Base-by-base conservation (phyloP, 2,329 filamentous ascomycete genomes). In the Fusarium papillatum region DNA sequence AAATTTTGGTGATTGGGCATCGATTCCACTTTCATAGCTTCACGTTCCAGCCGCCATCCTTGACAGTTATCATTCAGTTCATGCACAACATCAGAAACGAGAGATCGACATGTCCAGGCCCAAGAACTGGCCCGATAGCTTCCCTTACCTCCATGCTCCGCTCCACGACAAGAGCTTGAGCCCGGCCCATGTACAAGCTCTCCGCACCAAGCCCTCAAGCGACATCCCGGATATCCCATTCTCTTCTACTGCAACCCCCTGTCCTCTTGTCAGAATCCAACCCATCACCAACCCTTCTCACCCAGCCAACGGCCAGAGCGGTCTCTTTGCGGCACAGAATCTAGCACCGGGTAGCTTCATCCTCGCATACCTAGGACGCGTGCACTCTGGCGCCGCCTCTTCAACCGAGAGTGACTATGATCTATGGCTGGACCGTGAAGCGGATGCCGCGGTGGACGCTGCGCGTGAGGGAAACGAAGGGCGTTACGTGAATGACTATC, bases 401-500 rank as follows among this genome's bases (percentile, higher is more conserved):
- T 76, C 77, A 24, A 74, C 69, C 4, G 78, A 80, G 36, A 83
- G 82, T 9, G 90, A 93, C 82, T 93, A 93, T 79, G 92, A 93
- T 80, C 84, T 94, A 31, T 92, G 90, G 87, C 84, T 93, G 24
- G 90, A 92, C 81, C 85, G 87, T 24, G 90, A 88, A 24, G 85
- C 82, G 0, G 88, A 87, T 19, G 83, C 92, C 1, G 91, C 91
- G 5, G 88, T 93, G 6, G 92, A 94, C 77, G 92, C 92, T 5
- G 87, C 85, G 19, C 80, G 80, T 43, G 83, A 82, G 65, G 92
- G 92, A 14, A 93, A 93, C 78, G 92, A 94, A 83, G 91, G 89
- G 2, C 85, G 92, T 13, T 93, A 92, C 76, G 87, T 93, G 57
- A 94, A 94, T 79, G 92, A 94, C 82, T 94, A 91, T 77, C 86